phyloP scores from a whole-genome alignment of 148 eudicot genomes.

The Polygonum maritimum region DNA sequence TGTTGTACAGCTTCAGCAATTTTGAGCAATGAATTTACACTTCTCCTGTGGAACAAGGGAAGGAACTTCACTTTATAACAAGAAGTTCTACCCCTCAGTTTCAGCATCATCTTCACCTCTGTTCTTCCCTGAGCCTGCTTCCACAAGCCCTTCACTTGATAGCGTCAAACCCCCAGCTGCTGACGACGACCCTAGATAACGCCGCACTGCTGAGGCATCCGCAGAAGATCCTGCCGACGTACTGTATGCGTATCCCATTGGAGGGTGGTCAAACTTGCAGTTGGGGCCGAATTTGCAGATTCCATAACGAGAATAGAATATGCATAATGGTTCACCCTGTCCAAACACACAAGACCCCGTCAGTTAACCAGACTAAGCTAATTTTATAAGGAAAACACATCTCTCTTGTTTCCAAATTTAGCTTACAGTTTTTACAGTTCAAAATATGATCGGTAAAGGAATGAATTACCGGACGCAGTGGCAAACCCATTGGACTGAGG shows the following conservation, averaged over 20 bases:
- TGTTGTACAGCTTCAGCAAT: conserved; percentile 9
- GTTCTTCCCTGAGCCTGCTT: conserved; percentile 37
- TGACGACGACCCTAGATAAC: conserved; percentile 62
- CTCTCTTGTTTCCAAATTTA: too few species aligned
- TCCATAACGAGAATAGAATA: conserved; percentile 88
- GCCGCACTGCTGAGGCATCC: conserved; percentile 42
- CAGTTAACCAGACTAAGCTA: neutral
- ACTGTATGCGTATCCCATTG: conserved; percentile 64
- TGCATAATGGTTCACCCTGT: conserved; percentile 90
- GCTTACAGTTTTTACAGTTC: neutral
- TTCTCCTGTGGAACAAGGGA: neutral
- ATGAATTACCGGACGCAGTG: conserved; percentile 73
- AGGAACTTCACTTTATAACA: neutral
- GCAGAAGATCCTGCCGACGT: conserved; percentile 43
- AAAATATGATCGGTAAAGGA: neutral
- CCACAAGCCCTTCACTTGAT: conserved; percentile 27
- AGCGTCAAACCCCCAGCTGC: conserved; percentile 12
- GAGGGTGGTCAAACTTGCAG: conserved; percentile 95
- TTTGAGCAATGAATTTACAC: conserved; percentile 6
- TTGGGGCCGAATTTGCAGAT: conserved; percentile 96
- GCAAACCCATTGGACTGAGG: conserved; percentile 86
- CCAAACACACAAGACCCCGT: neutral
- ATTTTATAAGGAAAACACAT: neutral
- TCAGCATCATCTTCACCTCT: conserved; percentile 21
- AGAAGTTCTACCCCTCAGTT: conserved; percentile 3